Percentiles rank a stretch among this genome's conserved stretches.
Evolutionary conservation across 148 eudicot species (phyloP).

Genomic region (Fallopia convolvulus): DNA sequence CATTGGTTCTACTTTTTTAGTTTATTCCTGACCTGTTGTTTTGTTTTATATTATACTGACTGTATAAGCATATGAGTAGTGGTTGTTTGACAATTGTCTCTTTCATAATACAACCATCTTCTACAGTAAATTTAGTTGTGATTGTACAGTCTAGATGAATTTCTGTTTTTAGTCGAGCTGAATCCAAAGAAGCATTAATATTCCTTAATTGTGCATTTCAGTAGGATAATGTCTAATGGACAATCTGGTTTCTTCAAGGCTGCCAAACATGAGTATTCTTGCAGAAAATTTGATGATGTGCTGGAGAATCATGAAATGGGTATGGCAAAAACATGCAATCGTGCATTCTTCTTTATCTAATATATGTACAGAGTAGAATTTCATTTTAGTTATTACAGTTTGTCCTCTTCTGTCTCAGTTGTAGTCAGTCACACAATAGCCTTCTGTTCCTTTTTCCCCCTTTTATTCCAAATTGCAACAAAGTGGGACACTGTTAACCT

Average conservation of each 20-base stretch:
- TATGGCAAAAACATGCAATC: background rate
- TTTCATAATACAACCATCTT: background rate
- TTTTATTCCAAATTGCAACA: background rate
- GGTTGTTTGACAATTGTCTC: background rate
- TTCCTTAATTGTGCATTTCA: background rate
- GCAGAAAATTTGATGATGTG: background rate
- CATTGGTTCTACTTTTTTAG: background rate
- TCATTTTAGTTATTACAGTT: background rate
- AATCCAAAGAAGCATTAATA: background rate
- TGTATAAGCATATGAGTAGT: background rate
- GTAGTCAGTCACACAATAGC: background rate
- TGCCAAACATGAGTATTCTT: background rate
- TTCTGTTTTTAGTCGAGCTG: background rate
- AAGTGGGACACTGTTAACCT: background rate
- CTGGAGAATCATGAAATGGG: background rate
- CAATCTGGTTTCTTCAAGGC: conserved; percentile 8
- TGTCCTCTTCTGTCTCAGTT: background rate
- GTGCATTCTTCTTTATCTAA: background rate
- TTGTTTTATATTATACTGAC: background rate
- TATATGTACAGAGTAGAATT: background rate
- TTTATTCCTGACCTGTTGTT: background rate
- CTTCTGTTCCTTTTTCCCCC: background rate
- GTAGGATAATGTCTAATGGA: background rate
- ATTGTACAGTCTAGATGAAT: background rate
- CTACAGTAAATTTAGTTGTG: background rate